Evolutionary conservation across 345 rosid species (phyloP).

Genomic region (Passiflora organensis): DNA sequence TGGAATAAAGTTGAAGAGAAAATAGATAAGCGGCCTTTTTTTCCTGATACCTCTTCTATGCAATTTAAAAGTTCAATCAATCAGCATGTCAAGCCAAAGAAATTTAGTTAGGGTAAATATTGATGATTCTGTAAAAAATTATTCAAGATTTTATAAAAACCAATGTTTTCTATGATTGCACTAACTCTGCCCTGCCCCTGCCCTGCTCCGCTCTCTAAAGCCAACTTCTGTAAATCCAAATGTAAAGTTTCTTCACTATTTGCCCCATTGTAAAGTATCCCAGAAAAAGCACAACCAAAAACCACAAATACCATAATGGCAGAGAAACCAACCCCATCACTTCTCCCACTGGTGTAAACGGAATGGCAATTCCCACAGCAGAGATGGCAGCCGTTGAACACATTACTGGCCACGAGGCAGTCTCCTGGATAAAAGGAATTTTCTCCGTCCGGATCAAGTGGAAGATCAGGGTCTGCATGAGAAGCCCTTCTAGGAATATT

Average conservation of each 20-base stretch:
- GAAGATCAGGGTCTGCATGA: slow-evolving; percentile 58
- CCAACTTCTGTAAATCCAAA: slow-evolving; percentile 47
- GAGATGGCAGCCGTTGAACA: slow-evolving; percentile 45
- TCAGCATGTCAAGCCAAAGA: slow-evolving; percentile 3
- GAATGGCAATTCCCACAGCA: slow-evolving; percentile 48
- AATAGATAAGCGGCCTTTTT: slow-evolving; percentile 2
- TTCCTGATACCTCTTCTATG: too few species aligned
- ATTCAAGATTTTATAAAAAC: slow-evolving; percentile 4
- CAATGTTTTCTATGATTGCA: slow-evolving; percentile 1
- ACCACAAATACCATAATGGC: slow-evolving; percentile 50
- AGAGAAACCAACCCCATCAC: slow-evolving; percentile 39
- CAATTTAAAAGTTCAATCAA: slow-evolving; percentile 3
- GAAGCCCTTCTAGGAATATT: slow-evolving; percentile 60
- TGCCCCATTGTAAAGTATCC: slow-evolving; percentile 57
- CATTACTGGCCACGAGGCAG: slow-evolving; percentile 60
- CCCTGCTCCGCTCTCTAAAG: slow-evolving; percentile 26
- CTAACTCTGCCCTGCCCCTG: not conserved
- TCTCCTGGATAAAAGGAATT: slow-evolving; percentile 52
- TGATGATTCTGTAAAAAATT: slow-evolving; percentile 17
- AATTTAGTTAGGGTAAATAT: not conserved
- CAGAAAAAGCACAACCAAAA: slow-evolving; percentile 51
- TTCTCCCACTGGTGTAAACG: slow-evolving; percentile 34
- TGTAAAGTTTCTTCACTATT: slow-evolving; percentile 52
- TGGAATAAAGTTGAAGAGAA: slow-evolving; percentile 7
- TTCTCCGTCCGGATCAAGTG: slow-evolving; percentile 66